A percentile compares a stretch with the other conserved stretches of the same genome.
phyloP scores from a whole-genome alignment of 345 rosid species.

The Citrus reticulata region DNA sequence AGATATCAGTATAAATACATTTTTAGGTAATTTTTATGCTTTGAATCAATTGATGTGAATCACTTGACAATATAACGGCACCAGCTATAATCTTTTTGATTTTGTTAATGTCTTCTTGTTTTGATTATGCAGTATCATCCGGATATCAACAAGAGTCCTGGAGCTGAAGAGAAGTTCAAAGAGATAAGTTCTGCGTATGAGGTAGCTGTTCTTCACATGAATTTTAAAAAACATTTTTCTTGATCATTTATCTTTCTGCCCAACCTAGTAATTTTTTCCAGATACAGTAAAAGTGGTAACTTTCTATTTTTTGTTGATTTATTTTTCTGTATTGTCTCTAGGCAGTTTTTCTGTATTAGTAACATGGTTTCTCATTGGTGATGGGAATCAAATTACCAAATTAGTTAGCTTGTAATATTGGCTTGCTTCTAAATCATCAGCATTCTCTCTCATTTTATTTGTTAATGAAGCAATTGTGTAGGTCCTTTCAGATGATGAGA shows the following conservation, averaged over 20 bases:
- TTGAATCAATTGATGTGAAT: not conserved
- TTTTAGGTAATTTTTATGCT: not conserved
- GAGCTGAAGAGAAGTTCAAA: constrained; percentile 91
- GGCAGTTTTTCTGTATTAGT: not conserved
- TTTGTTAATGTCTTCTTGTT: constrained; percentile 8
- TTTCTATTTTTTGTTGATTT: not conserved
- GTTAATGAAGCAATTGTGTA: constrained; percentile 47
- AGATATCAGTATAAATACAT: not conserved
- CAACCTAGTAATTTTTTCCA: not conserved
- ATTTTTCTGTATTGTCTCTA: not conserved
- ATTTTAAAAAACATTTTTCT: not conserved
- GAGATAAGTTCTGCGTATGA: constrained; percentile 97
- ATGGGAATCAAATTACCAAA: not conserved
- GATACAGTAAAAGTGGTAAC: not conserved
- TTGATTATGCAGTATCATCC: constrained; percentile 73
- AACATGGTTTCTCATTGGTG: not conserved
- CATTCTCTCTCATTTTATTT: not conserved
- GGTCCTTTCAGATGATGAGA: constrained; percentile 95
- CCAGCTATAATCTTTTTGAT: no score
- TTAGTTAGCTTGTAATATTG: not conserved
- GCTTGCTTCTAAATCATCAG: not conserved
- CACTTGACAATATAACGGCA: not conserved
- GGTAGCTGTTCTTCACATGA: constrained; percentile 38
- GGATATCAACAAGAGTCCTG: constrained; percentile 73
- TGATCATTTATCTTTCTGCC: not conserved